Evolutionary conservation across 768 basidiomycete species (phyloP), one percentile per base, ranked within the genome.

Genomic region (Podaxis carcinomalis): DNA sequence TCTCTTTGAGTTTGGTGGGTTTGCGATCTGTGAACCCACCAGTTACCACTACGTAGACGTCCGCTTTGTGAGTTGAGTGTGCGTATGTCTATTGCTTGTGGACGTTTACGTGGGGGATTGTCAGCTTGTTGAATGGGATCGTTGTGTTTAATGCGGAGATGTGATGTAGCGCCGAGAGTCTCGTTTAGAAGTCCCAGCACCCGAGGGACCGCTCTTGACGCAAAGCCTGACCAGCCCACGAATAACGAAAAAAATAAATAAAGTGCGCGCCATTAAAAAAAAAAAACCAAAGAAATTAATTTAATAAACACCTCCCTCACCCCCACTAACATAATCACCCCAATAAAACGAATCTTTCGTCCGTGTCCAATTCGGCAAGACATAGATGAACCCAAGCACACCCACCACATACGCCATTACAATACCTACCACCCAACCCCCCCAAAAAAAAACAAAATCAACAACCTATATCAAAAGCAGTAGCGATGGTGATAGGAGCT

Each of bases 331-430:
- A 42, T 57, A 23, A 57, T 47, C 37, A 25, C 21, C 11, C 71
- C 71, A 70, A 58, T 68, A 70, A 19, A 70, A 62, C 28, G 67
- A 68, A 21, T 58, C 58, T 1, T 59, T 27, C 50, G 64, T 68
- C 50, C 57, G 53, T 13, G 72, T 72, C 72, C 72, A 73, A 13
- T 56, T 64, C 1, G 51, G 32, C 1, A 91, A 75, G n/a, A 79
- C 75, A 53, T 70, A 81, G 5, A 75, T 66, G 66, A 92, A 93
- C 0, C 77, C 81, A 1, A 77, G 70, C 10, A 92, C 77, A 0
- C 92, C 92, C 2, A 77, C 36, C 10, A 83, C 5, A 70, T 94
- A 92, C 16, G 79, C 75, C 0, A 71, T 35, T 28, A 77, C 68
- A 40, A 93, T 85, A 0, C 71, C 89, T 92, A 67, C 14, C 50